These are phyloP conservation scores for Gastroboletus turbinatus DNA, from an alignment of 1,284 basidiomycete genomes.

Conservation along the genomic window DNA sequence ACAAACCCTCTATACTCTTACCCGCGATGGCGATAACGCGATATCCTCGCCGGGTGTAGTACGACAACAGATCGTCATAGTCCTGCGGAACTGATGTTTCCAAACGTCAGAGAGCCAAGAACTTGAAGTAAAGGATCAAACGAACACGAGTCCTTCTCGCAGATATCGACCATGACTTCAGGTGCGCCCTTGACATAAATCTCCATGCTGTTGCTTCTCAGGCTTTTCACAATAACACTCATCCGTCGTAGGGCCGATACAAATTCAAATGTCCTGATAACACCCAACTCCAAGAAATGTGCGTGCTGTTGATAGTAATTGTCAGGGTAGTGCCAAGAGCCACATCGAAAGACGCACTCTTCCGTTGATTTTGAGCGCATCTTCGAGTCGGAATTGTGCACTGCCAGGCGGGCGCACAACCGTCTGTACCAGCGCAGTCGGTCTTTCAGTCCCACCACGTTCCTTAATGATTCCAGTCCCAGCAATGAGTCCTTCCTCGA, in stretches of 20 bases:
- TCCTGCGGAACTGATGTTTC: constrained; percentile 80
- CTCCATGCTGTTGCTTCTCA: constrained; percentile 95
- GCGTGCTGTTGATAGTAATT: constrained; percentile 61
- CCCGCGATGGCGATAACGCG: constrained; percentile 98
- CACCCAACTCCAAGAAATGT: constrained; percentile 94
- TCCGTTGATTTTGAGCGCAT: constrained; percentile 80
- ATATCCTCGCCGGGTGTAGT: constrained; percentile 97
- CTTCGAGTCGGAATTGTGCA: constrained; percentile 86
- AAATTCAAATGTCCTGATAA: constrained; percentile 96
- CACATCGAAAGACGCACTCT: constrained; percentile 50
- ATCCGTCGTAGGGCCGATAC: constrained; percentile 91
- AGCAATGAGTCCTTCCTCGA: constrained; percentile 86
- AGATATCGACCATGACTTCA: constrained; percentile 96
- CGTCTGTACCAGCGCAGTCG: constrained; percentile 92
- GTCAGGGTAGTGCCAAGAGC: constrained; percentile 3
- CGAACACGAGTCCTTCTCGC: constrained; percentile 84
- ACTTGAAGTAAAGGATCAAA: constrained; percentile 15
- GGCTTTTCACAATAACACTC: constrained; percentile 96
- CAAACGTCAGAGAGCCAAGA: constrained; percentile 5
- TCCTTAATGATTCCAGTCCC: constrained; percentile 71
- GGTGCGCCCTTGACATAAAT: constrained; percentile 98
- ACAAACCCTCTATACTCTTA: constrained; percentile 89
- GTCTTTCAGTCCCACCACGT: constrained; percentile 64
- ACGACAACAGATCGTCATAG: constrained; percentile 94
- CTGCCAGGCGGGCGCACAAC: constrained; percentile 95